Base-by-base conservation (phyloP, 2,329 filamentous ascomycete genomes). In the Dactylellina leptospora region DNA sequence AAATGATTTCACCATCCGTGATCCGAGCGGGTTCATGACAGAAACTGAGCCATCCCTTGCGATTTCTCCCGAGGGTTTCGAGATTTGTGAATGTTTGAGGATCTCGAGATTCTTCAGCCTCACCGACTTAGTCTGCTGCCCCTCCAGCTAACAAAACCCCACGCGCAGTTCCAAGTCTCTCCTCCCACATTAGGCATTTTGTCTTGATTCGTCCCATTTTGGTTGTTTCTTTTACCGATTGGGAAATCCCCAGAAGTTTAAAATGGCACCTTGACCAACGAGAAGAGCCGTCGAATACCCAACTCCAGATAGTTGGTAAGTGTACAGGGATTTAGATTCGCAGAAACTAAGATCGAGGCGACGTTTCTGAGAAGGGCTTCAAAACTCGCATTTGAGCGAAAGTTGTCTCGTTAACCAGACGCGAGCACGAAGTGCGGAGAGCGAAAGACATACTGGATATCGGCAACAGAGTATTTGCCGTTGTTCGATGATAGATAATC, bases 321-420 rank as follows among this genome's bases (percentile, higher is more conserved):
- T 66, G 28, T 51, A 66, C 61, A 66, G 61, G 61, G 61, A 66
- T 66, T 16, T 50, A 2, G n/a, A 66, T 66, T 58, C 25, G 36
- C 13, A 51, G 9, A 9, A 42, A 28, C 20, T 18, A 18, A 30
- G 16, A 36, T 36, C 48, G 16, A 25, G 30, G 30, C 18, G 40
- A 22, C 16, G 36, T n/a, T 40, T 33, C 11, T 40, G 13, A n/a
- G n/a, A n/a, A n/a, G n/a, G n/a, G n/a, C n/a, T n/a, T n/a, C n/a
- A n/a, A n/a, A n/a, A n/a, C n/a, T n/a, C n/a, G n/a, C n/a, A n/a
- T n/a, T n/a, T n/a, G n/a, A n/a, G n/a, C n/a, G n/a, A n/a, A n/a
- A n/a, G n/a, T n/a, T n/a, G n/a, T n/a, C n/a, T n/a, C n/a, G n/a
- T n/a, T n/a, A n/a, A n/a, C n/a, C n/a, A n/a, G n/a, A n/a, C n/a